phyloP scores from a whole-genome alignment of 345 rosid species.

The Populus simonii region DNA sequence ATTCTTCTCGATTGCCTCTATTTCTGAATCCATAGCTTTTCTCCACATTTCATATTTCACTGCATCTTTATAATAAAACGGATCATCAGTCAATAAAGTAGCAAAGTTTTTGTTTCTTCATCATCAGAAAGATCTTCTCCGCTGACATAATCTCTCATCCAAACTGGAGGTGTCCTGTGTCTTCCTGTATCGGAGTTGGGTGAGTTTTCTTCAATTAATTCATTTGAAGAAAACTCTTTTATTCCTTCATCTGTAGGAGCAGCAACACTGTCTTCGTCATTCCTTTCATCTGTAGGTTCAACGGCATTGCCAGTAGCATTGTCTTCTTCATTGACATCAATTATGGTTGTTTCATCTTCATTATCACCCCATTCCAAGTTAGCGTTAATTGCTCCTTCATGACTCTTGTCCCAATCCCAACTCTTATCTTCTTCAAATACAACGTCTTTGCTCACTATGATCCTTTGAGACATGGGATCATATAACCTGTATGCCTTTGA shows the following conservation, averaged over 20 bases:
- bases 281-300: no score
- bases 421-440: not conserved
- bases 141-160: no score
- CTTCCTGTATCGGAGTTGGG: no score
- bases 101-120: not conserved
- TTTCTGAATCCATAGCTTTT: not conserved
- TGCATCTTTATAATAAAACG: not conserved
- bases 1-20: not conserved
- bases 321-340: no score
- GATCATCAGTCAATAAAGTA: not conserved
- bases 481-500: not conserved
- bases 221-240: no score
- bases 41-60: not conserved
- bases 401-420: not conserved
- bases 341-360: not conserved
- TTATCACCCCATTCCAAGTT: not conserved
- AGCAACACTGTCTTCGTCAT: no score
- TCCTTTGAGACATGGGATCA: not conserved
- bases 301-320: no score
- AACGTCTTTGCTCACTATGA: not conserved
- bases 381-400: not conserved
- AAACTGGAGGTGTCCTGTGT: no score
- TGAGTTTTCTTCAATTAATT: no score
- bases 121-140: not conserved
- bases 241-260: no score